Conservation (phyloP, 129 eudicot genomes). For the Lonicera japonica region DNA sequence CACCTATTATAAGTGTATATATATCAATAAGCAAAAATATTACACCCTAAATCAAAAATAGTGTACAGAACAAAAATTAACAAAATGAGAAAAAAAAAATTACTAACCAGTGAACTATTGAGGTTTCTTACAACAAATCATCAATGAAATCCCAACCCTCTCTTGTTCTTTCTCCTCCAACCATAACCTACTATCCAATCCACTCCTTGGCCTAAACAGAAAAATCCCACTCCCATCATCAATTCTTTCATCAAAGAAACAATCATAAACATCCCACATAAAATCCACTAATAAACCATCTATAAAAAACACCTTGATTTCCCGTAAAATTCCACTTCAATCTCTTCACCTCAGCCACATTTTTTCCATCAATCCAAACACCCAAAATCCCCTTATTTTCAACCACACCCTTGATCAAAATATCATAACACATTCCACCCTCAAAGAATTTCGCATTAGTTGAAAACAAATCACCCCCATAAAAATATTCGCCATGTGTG, state of each 20-base stretch:
- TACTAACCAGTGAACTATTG: no score
- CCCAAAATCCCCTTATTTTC: conserved; percentile 39
- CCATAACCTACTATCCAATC: conserved; percentile 86
- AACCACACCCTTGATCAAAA: conserved; percentile 41
- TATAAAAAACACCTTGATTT: conserved; percentile 62
- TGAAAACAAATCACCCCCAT: conserved; percentile 37
- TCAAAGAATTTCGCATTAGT: conserved; percentile 51
- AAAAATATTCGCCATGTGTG: conserved; percentile 45
- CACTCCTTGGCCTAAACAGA: conserved; percentile 89
- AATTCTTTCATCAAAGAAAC: conserved; percentile 44
- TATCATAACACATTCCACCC: conserved; percentile 51
- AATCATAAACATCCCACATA: conserved; percentile 92
- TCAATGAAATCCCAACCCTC: conserved; percentile 52
- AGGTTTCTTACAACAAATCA: conserved; percentile 56
- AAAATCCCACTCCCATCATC: conserved; percentile 39
- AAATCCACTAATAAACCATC: conserved; percentile 78
- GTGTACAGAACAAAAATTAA: no score
- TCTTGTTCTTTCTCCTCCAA: conserved; percentile 47
- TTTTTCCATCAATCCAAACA: conserved; percentile 55
- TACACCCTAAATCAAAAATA: no score
- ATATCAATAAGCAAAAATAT: no score
- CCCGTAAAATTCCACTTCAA: conserved; percentile 87
- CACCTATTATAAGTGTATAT: no score
- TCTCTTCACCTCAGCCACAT: conserved; percentile 61
- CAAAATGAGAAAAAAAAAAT: no score